phyloP scores from a whole-genome alignment of 2,329 filamentous ascomycete genomes.

The Geoglossum cookeanum region DNA sequence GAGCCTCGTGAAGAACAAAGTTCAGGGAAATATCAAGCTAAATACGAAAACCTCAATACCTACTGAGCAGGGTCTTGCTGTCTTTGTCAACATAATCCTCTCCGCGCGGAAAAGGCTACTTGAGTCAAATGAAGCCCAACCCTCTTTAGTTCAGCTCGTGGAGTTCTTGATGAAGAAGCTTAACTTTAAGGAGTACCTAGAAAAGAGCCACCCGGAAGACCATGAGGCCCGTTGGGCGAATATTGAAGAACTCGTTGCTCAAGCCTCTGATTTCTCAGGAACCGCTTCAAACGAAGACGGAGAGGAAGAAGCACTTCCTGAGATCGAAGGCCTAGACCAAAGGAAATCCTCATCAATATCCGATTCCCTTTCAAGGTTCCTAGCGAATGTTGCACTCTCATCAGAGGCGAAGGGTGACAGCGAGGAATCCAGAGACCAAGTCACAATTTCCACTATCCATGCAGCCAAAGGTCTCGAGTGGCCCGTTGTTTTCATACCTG shows the following conservation, averaged over 20 bases:
- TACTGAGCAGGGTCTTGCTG: slow-evolving; percentile 35
- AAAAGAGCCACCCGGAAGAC: slow-evolving; percentile 51
- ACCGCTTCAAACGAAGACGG: slow-evolving; percentile 23
- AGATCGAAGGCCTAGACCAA: slow-evolving; percentile 54
- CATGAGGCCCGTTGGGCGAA: slow-evolving; percentile 71
- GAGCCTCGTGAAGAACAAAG: slow-evolving; percentile 44
- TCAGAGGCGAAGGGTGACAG: slow-evolving; percentile 49
- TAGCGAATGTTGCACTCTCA: slow-evolving; percentile 80
- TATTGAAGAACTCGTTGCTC: slow-evolving; percentile 66
- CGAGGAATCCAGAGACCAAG: slow-evolving; percentile 28
- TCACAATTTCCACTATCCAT: slow-evolving; percentile 92
- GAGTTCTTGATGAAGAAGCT: slow-evolving; percentile 43
- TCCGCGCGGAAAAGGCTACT: slow-evolving; percentile 35
- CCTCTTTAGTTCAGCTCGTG: slow-evolving; percentile 29
- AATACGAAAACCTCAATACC: slow-evolving; percentile 35
- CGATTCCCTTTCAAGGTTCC: slow-evolving; percentile 55
- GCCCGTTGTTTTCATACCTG: slow-evolving; percentile 86
- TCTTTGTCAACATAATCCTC: slow-evolving; percentile 40
- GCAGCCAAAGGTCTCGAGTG: slow-evolving; percentile 92
- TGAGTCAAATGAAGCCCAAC: slow-evolving; percentile 21
- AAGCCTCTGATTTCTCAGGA: slow-evolving; percentile 50
- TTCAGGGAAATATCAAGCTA: slow-evolving; percentile 31
- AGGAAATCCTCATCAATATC: slow-evolving; percentile 28
- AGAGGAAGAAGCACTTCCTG: slow-evolving; percentile 36
- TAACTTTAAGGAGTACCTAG: slow-evolving; percentile 54